Percentiles rank a stretch among this genome's conserved stretches.
Conservation (phyloP, 192 early-diverging fungal genomes). For the Podila epicladia region DNA sequence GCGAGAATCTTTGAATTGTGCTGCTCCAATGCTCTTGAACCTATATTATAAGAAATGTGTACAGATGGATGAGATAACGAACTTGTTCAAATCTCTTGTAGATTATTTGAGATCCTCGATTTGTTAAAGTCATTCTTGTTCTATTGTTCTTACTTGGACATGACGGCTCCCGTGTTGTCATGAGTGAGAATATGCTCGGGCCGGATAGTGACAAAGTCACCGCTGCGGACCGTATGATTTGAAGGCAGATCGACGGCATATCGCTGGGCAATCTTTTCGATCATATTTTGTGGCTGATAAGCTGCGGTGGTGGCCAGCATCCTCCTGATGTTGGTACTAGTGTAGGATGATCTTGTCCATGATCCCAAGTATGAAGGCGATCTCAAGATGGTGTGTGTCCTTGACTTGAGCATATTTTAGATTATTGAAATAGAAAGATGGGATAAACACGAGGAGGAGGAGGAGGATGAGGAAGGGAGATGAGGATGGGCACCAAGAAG, state of each 20-base stretch:
- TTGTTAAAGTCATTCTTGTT: too few relatives aligned
- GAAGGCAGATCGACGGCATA: constrained; percentile 83
- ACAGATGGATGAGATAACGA: not conserved
- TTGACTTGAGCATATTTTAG: constrained; percentile 17
- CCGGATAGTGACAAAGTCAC: constrained; percentile 94
- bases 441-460: not conserved
- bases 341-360: not conserved
- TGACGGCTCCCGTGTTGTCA: constrained; percentile 96
- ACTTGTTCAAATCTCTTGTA: not conserved
- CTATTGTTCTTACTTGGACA: constrained; percentile 75
- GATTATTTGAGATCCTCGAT: not conserved
- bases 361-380: not conserved
- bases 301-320: constrained; percentile 43
- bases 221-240: constrained; percentile 76
- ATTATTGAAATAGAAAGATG: not conserved
- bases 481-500: not conserved
- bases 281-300: constrained; percentile 75
- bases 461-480: not conserved
- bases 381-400: constrained; percentile 12
- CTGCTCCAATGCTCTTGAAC: constrained; percentile 92
- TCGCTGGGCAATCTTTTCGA: constrained; percentile 96
- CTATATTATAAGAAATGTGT: constrained; percentile 47
- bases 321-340: constrained; percentile 7
- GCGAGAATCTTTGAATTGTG: constrained; percentile 75
- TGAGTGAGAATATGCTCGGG: constrained; percentile 96